These are phyloP conservation scores for Trypanosoma cruzi DNA, from an alignment of 208 protist species.

Conservation along the genomic window DNA sequence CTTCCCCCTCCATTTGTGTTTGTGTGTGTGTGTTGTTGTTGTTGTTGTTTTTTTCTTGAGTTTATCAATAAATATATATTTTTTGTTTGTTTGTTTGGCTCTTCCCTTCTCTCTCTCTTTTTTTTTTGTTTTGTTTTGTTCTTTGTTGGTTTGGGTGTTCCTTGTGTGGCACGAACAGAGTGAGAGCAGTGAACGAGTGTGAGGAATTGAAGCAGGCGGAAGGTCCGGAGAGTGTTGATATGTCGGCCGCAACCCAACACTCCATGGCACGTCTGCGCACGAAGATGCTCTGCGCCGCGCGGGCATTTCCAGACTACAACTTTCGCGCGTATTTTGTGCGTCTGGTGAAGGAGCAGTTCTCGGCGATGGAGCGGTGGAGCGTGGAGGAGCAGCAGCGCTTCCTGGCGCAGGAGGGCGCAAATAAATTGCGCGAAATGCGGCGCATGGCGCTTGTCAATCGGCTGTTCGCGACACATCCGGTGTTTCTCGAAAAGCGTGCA, in stretches of 20 bases:
- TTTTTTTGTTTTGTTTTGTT: neutral
- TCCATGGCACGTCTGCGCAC: conserved; percentile 52
- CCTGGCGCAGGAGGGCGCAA: conserved; percentile 44
- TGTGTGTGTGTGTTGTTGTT: too few species aligned
- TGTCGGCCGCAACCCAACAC: conserved; percentile 33
- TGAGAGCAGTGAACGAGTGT: neutral
- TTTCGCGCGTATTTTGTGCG: conserved; percentile 88
- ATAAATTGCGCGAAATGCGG: conserved; percentile 78
- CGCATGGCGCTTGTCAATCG: conserved; percentile 86
- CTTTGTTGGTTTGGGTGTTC: neutral
- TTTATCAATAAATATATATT: too few species aligned
- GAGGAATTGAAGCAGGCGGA: neutral
- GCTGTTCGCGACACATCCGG: conserved; percentile 67
- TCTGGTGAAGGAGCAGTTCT: conserved; percentile 81
- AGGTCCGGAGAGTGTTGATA: conserved; percentile 1
- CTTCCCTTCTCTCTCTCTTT: too few species aligned
- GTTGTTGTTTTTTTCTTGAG: too few species aligned
- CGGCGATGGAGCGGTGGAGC: conserved; percentile 39
- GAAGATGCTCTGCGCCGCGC: conserved; percentile 58
- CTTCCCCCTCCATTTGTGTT: too few species aligned
- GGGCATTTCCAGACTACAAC: conserved; percentile 87
- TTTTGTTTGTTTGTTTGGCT: too few species aligned
- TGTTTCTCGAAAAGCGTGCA: conserved; percentile 61
- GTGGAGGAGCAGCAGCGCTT: conserved; percentile 62
- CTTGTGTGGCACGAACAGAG: too few species aligned